Evolutionary conservation across 768 basidiomycete genomes (phyloP), one percentile per base, ranked within the genome.

Genomic region (Calocera viscosa): DNA sequence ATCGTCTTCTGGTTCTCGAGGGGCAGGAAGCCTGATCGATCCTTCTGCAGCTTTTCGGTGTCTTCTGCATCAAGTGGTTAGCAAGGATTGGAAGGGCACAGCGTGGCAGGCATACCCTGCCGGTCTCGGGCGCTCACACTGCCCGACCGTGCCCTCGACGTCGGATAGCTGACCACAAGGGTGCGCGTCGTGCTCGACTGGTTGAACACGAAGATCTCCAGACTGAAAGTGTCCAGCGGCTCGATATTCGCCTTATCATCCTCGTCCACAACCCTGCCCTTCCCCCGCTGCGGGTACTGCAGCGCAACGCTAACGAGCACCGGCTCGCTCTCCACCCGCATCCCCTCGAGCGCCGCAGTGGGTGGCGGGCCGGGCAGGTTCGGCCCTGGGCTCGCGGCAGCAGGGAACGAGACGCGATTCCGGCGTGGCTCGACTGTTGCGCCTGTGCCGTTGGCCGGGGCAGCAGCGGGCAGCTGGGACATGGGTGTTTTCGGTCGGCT

Each of bases 131-230:
- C 17, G 63, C 64, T 67, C 32, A 28, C 64, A 22, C 22, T 66
- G 19, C n/a, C 30, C 17, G 35, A 41, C 63, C 49, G 34, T 60
- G 26, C 33, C 65, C 47, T 65, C 24, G 63, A 41, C 60, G 67
- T 64, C 1, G 87, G 86, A 74, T 82, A 87, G 33, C 82, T 86
- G 39, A 92, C 80, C 75, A 91, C 90, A 70, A 92, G 89, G 70
- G 89, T 75, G 67, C 90, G 81, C 64, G 85, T 86, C 85, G 88
- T 86, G 49, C 82, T 78, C 49, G 84, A 86, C 76, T 86, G 87
- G 72, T 93, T 94, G 71, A 87, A 92, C 66, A 93, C 89, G 71
- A 94, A 93, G 1, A 93, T 86, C 68, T 94, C 91, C 71, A 94
- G 75, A 64, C 85, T 86, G 73, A 94, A 94, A 64, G 82, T 78